A percentile compares a stretch with the other conserved stretches of the same genome.
Evolutionary conservation across 2,329 filamentous ascomycete genomes (phyloP).

Genomic region (Ascochyta rabiei): DNA sequence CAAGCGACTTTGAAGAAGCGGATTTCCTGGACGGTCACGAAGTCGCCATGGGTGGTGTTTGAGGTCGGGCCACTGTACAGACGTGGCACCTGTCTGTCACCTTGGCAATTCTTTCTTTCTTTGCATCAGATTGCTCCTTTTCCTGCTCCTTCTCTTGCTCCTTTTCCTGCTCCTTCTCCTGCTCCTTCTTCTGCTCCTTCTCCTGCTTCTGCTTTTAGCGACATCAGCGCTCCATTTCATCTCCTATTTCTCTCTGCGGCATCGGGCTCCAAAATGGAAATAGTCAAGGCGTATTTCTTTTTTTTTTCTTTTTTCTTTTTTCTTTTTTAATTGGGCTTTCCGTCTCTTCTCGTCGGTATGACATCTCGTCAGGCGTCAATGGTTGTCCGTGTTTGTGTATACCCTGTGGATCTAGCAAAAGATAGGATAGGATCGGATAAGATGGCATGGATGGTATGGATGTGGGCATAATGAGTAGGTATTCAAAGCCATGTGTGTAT

Average conservation of each 20-base stretch:
- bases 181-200: background rate
- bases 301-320: background rate
- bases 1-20: constrained; percentile 71
- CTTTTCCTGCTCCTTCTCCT: too few relatives aligned
- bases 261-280: background rate
- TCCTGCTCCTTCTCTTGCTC: too few relatives aligned
- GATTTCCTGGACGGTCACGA: constrained; percentile 57
- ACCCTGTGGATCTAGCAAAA: too few relatives aligned
- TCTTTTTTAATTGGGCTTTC: too few relatives aligned
- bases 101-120: background rate
- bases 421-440: too few relatives aligned
- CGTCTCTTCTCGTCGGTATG: too few relatives aligned
- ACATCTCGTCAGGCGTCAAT: background rate
- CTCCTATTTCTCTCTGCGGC: background rate
- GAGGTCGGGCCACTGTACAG: background rate
- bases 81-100: background rate
- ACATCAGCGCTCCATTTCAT: background rate
- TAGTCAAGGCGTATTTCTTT: background rate
- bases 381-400: background rate
- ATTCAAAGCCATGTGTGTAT: background rate
- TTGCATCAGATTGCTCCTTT: background rate
- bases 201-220: background rate
- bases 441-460: background rate
- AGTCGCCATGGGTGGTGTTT: constrained; percentile 45
- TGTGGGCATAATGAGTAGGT: background rate